These are phyloP conservation scores for Myriosclerotinia scirpicola DNA, from an alignment of 2,329 filamentous ascomycete species.

Conservation along the genomic window DNA sequence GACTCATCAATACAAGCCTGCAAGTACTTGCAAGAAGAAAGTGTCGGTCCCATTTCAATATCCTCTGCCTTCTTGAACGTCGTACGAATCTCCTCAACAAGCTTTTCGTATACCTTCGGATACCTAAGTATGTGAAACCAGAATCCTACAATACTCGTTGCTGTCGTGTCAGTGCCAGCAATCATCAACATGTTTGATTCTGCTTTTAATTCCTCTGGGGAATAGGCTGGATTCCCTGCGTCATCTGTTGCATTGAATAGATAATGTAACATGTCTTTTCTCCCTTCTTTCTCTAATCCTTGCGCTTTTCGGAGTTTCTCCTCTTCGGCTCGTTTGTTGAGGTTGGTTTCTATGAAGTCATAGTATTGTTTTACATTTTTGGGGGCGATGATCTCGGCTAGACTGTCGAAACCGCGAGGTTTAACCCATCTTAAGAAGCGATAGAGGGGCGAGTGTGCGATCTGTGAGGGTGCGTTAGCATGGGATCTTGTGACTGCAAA, in stretches of 20 bases:
- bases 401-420: background rate
- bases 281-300: background rate
- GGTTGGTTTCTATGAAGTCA: background rate
- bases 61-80: background rate
- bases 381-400: background rate
- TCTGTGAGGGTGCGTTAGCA: background rate
- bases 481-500: too few relatives aligned
- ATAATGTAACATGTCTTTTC: background rate
- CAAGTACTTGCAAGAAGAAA: background rate
- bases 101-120: background rate
- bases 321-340: background rate
- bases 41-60: background rate
- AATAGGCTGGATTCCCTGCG: conserved; percentile 73
- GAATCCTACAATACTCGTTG: background rate
- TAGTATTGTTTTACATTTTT: background rate
- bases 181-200: background rate
- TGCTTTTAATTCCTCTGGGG: background rate
- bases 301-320: background rate
- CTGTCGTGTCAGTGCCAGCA: background rate
- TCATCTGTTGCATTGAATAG: conserved; percentile 97
- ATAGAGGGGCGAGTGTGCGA: background rate
- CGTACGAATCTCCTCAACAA: background rate
- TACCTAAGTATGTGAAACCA: conserved; percentile 4
- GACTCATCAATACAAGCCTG: conserved; percentile 3
- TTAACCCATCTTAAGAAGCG: background rate